Percentiles rank a stretch among this genome's conserved stretches.
Evolutionary conservation across 2,329 filamentous ascomycete species (phyloP).

Genomic region (Kalaharituber pfeilii): DNA sequence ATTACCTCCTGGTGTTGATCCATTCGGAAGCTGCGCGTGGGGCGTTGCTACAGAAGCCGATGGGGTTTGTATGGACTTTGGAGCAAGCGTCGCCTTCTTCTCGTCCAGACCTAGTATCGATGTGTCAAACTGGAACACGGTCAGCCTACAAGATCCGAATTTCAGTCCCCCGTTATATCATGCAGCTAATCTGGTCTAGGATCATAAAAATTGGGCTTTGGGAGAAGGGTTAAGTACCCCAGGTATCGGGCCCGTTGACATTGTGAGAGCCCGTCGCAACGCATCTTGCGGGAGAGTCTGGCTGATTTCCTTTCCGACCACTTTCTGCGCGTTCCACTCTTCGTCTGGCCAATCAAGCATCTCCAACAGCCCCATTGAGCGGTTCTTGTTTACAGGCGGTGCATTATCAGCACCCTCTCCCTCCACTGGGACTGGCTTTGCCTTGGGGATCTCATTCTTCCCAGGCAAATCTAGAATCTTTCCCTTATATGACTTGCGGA

Average conservation of each 20-base stretch:
- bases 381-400: conserved; percentile 14
- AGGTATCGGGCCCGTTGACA: conserved; percentile 18
- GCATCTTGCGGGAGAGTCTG: conserved; percentile 19
- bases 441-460: conserved; percentile 30
- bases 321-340: conserved; percentile 28
- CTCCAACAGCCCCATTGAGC: conserved; percentile 12
- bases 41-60: conserved; percentile 10
- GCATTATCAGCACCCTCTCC: conserved; percentile 15
- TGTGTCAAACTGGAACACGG: conserved; percentile 23
- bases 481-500: conserved; percentile 38
- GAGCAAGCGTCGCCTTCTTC: conserved; percentile 4
- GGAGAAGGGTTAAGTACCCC: conserved; percentile 12
- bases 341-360: conserved; percentile 28
- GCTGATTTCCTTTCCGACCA: conserved; percentile 28
- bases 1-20: conserved; percentile 14
- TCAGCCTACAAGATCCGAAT: not conserved
- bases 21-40: conserved; percentile 8
- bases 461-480: conserved; percentile 36
- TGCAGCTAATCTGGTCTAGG: not conserved
- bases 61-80: conserved; percentile 14
- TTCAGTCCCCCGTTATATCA: not conserved
- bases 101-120: conserved; percentile 22
- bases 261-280: conserved; percentile 14
- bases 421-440: conserved; percentile 25
- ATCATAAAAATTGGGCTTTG: not conserved